Conservation (phyloP, 73 alveolate species). For the Stentor roeselii region DNA sequence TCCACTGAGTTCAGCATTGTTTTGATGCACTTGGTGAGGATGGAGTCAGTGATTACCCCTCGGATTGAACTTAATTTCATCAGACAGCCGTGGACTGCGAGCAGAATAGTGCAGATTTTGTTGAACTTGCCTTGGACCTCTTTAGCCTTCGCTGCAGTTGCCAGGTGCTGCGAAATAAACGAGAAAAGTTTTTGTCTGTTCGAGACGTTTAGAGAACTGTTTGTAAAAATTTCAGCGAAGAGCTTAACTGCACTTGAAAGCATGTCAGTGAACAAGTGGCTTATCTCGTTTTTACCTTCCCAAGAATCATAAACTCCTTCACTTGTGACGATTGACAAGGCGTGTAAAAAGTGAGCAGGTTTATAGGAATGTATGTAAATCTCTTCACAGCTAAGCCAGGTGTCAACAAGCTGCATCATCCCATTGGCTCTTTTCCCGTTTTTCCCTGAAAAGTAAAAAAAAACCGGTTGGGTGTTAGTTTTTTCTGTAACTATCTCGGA, state of each 20-base stretch:
- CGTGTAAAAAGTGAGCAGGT: background rate
- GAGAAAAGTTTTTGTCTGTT: constrained; percentile 12
- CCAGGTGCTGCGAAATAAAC: constrained; percentile 11
- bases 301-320: background rate
- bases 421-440: background rate
- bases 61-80: background rate
- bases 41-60: background rate
- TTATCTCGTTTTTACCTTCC: background rate
- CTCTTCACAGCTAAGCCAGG: constrained; percentile 17
- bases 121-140: background rate
- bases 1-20: constrained; percentile 7
- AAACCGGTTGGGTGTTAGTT: background rate
- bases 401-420: background rate
- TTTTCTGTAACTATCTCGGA: constrained; percentile 13
- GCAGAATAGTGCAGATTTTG: background rate
- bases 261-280: background rate
- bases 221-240: background rate
- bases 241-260: background rate
- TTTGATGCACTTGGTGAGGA: background rate
- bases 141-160: background rate
- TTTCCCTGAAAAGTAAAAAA: background rate
- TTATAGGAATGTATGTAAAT: background rate
- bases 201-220: background rate
- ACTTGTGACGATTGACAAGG: background rate
- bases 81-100: background rate